Conservation (phyloP, 345 rosid genomes). For the Bruguiera parviflora region DNA sequence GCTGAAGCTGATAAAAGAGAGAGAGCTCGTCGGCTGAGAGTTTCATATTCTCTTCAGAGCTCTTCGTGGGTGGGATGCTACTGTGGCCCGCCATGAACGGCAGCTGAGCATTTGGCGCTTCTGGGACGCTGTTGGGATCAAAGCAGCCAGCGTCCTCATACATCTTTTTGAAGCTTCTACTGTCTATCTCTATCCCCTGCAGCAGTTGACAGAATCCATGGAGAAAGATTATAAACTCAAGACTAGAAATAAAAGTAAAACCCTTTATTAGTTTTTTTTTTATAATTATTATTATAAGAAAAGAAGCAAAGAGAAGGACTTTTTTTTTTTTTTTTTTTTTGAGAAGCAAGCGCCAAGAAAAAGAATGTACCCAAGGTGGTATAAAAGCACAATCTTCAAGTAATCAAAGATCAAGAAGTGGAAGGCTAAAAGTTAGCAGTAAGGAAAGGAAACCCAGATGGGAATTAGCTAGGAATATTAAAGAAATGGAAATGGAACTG, state of each 20-base stretch:
- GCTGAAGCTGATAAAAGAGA: slow-evolving; percentile 31
- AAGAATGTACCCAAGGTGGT: no score
- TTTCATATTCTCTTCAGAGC: slow-evolving; percentile 38
- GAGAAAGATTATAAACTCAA: no score
- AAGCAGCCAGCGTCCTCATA: slow-evolving; percentile 42
- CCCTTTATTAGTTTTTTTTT: no score
- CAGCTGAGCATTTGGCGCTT: slow-evolving; percentile 16
- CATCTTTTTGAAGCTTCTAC: slow-evolving; percentile 24
- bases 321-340: no score
- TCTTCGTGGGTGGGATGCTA: slow-evolving; percentile 28
- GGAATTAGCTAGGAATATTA: neutral
- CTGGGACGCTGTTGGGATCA: slow-evolving; percentile 37
- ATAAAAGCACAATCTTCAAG: no score
- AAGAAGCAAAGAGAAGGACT: no score
- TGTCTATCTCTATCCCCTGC: neutral
- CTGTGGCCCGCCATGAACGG: slow-evolving; percentile 12
- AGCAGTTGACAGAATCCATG: neutral
- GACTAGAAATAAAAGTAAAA: no score
- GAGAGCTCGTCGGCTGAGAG: slow-evolving; percentile 19
- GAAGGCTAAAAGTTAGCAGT: neutral
- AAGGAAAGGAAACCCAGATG: neutral
- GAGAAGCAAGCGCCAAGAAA: neutral
- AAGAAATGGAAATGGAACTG: neutral
- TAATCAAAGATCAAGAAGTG: no score
- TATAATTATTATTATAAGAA: no score